Conservation (phyloP, 805 yeast species). For the Ogataea dorogensis region DNA sequence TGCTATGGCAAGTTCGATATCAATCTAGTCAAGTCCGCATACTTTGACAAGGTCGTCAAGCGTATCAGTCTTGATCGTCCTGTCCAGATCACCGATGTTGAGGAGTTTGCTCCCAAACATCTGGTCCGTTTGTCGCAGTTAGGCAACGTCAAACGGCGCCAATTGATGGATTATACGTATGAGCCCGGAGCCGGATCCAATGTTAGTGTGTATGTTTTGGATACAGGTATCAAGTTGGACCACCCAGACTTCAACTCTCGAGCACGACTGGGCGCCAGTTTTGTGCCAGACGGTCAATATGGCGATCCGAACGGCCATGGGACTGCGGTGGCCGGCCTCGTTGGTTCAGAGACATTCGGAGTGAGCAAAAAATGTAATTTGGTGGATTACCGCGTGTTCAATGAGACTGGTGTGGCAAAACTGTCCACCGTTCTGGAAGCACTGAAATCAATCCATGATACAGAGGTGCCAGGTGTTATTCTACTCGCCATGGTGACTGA, state of each 20-base stretch:
- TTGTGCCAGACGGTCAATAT: slow-evolving; percentile 28
- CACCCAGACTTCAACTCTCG: slow-evolving; percentile 47
- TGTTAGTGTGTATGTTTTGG: slow-evolving; percentile 39
- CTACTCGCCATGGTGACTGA: slow-evolving; percentile 39
- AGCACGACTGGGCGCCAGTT: slow-evolving; percentile 43
- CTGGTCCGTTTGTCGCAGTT: slow-evolving; percentile 41
- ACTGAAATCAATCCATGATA: slow-evolving; percentile 25
- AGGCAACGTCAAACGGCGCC: slow-evolving; percentile 25
- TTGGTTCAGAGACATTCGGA: slow-evolving; percentile 51
- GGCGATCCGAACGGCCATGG: slow-evolving; percentile 51
- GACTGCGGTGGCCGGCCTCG: slow-evolving; percentile 54
- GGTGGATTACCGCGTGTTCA: slow-evolving; percentile 44
- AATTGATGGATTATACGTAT: slow-evolving; percentile 39
- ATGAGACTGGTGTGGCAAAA: slow-evolving; percentile 37
- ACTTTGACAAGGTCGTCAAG: slow-evolving; percentile 35
- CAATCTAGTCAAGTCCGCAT: slow-evolving; percentile 31
- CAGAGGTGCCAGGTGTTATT: slow-evolving; percentile 36
- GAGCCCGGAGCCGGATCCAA: slow-evolving; percentile 43
- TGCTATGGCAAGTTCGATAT: slow-evolving; percentile 37
- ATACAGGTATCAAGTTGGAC: slow-evolving; percentile 37
- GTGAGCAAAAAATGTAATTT: slow-evolving; percentile 47
- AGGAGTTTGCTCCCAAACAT: slow-evolving; percentile 43
- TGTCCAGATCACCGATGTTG: slow-evolving; percentile 37
- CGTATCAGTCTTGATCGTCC: slow-evolving; percentile 38
- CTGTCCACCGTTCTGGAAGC: slow-evolving; percentile 36